These are phyloP conservation scores for Malus hybrid DNA, from an alignment of 331 rosid species.

Conservation along the genomic window DNA sequence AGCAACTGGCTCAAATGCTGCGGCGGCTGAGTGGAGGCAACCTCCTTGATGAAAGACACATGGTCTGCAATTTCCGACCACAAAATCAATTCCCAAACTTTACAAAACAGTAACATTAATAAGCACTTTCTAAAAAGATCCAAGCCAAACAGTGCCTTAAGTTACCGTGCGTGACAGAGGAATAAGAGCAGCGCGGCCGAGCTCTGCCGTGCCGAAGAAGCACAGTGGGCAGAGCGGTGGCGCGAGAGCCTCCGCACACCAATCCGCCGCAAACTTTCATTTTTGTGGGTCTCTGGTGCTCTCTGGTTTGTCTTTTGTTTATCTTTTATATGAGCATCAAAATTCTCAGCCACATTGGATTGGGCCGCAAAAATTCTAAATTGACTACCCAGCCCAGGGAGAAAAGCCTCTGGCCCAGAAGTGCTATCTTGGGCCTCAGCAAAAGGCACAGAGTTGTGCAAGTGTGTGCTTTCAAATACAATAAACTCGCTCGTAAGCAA, in stretches of 20 bases:
- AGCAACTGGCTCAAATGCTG: conserved; percentile 63
- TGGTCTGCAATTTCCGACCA: conserved; percentile 49
- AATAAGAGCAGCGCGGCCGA: conserved; percentile 40
- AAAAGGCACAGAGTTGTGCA: no score
- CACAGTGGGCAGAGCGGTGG: conserved; percentile 49
- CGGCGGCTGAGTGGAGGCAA: conserved; percentile 72
- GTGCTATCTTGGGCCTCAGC: neutral
- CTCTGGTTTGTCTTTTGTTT: neutral
- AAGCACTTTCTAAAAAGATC: neutral
- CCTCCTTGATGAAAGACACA: conserved; percentile 69
- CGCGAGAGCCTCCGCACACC: conserved; percentile 59
- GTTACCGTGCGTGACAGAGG: conserved; percentile 36
- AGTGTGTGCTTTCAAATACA: neutral
- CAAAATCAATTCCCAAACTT: neutral
- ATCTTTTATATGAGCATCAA: neutral
- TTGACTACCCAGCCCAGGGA: no score
- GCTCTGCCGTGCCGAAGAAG: conserved; percentile 40
- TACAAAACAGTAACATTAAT: neutral
- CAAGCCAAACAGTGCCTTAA: neutral
- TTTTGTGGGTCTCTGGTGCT: conserved; percentile 3
- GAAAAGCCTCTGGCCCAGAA: neutral
- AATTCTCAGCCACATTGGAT: conserved; percentile 18
- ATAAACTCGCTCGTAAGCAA: no score
- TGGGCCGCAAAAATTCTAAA: neutral
- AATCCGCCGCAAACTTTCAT: conserved; percentile 74